phyloP scores from a whole-genome alignment of 352 stramenopile species.

The Phytophthora lateralis region DNA sequence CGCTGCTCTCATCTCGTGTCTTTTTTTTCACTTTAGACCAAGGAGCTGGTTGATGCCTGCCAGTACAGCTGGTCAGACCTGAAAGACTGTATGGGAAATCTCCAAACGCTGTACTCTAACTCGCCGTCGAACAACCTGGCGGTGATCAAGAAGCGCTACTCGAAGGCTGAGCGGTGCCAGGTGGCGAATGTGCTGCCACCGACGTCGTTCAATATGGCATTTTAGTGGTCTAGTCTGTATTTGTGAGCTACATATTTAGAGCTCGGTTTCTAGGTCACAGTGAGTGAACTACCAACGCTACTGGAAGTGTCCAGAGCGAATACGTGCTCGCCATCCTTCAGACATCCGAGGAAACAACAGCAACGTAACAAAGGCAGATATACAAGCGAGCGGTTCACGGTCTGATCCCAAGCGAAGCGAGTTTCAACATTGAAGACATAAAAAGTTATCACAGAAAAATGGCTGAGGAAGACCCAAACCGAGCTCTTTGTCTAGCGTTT shows the following conservation, averaged over 20 bases:
- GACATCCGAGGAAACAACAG: constrained; percentile 33
- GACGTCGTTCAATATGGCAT: constrained; percentile 83
- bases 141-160: constrained; percentile 91
- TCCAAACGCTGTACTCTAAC: constrained; percentile 82
- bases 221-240: constrained; percentile 59
- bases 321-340: constrained; percentile 34
- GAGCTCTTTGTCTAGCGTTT: constrained; percentile 4
- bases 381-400: constrained; percentile 32
- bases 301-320: constrained; percentile 30
- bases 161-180: constrained; percentile 81
- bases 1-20: neutral
- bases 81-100: constrained; percentile 83
- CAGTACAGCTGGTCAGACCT: constrained; percentile 78
- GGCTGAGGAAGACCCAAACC: neutral
- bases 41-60: constrained; percentile 81
- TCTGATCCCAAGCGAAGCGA: constrained; percentile 8
- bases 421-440: constrained; percentile 31
- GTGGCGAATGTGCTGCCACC: constrained; percentile 76
- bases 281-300: constrained; percentile 30
- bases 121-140: constrained; percentile 83
- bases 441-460: constrained; percentile 11
- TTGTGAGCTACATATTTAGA: constrained; percentile 61
- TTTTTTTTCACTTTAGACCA: constrained; percentile 47
- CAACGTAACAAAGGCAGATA: constrained; percentile 38
- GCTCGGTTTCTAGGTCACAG: constrained; percentile 36